Evolutionary conservation across 352 stramenopile species (phyloP), one percentile per base, ranked within the genome.

Genomic region (Phytophthora colocasiae): DNA sequence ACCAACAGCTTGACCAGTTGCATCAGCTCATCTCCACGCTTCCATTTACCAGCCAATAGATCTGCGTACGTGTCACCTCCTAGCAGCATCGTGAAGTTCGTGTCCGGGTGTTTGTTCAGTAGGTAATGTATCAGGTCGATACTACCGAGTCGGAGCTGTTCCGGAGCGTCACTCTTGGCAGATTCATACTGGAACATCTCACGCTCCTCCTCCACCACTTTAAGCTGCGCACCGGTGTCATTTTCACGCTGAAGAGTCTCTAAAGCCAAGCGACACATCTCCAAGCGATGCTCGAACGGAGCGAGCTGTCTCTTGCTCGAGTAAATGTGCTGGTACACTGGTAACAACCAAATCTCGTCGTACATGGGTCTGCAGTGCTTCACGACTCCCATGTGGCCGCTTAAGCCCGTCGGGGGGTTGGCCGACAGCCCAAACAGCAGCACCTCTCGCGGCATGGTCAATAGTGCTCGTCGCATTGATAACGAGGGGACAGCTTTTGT

Each of bases 291-390:
- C 4, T 81, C 56, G 69, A 96, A 97, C 3, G 80, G 66, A 34
- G 83, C 88, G 44, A 97, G 81, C 43, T 83, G 50, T 34, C 77
- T 75, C 75, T 97, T 97, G 53, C 57, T 84, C 22, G 75, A 81
- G 69, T 92, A 96, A 55, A 96, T 96, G 72, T 97, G 90, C 58
- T 91, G 84, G 65, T 92, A 97, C 54, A 97, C 90, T 9, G 90
- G 90, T 50, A 97, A 49, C n/a, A 97, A 55, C 90, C 90, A 97
- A 36, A 97, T 75, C 69, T 97, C 85, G 57, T 97, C 90, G 49
- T 91, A 95, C 32, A 87, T 53, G 24, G 57, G 24, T 10, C 68
- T 76, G 50, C 78, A 92, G 64, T 90, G 78, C 46, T 82, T 64
- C 17, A 96, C 77, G 14, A 92, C 75, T 31, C 90, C 90, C 81